phyloP scores from a whole-genome alignment of 768 basidiomycete genomes.

The Leccinum rimulosum region DNA sequence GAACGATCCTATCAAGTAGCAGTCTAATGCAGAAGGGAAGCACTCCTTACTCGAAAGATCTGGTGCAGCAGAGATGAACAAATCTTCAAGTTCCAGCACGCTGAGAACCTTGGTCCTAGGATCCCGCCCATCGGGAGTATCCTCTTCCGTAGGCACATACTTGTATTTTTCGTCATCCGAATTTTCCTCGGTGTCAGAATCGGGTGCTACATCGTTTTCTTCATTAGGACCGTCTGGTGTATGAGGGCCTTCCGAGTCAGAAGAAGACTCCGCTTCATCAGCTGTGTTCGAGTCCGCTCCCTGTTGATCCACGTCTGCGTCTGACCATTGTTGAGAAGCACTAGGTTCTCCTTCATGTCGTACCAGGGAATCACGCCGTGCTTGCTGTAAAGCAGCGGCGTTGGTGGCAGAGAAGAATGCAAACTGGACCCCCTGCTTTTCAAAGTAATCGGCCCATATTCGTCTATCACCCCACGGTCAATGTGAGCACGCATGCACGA shows the following conservation, averaged over 20 bases:
- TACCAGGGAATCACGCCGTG: slow-evolving; percentile 41
- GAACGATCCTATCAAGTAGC: slow-evolving; percentile 5
- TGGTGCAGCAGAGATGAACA: slow-evolving; percentile 73
- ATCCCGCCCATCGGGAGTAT: slow-evolving; percentile 50
- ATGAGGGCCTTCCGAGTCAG: slow-evolving; percentile 29
- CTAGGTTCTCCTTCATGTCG: slow-evolving; percentile 33
- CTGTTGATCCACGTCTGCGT: neutral
- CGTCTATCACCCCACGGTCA: slow-evolving; percentile 49
- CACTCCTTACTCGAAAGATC: slow-evolving; percentile 56
- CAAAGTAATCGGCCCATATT: slow-evolving; percentile 92
- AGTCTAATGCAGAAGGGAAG: neutral
- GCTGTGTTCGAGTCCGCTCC: neutral
- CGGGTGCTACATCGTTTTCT: slow-evolving; percentile 24
- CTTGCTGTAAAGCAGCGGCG: slow-evolving; percentile 81
- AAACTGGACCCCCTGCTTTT: slow-evolving; percentile 67
- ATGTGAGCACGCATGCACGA: neutral
- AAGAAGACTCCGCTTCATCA: slow-evolving; percentile 27
- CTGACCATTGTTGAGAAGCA: neutral
- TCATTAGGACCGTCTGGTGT: slow-evolving; percentile 31
- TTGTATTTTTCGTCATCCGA: slow-evolving; percentile 39
- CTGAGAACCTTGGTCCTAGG: slow-evolving; percentile 74
- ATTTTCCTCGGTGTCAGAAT: slow-evolving; percentile 30
- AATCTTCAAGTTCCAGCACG: slow-evolving; percentile 83
- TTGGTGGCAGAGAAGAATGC: slow-evolving; percentile 94
- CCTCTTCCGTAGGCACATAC: slow-evolving; percentile 56